Percentiles rank a stretch among this genome's conserved stretches.
Conservation (phyloP, 192 early-diverging fungal species). For the Gonapodya sp. region DNA sequence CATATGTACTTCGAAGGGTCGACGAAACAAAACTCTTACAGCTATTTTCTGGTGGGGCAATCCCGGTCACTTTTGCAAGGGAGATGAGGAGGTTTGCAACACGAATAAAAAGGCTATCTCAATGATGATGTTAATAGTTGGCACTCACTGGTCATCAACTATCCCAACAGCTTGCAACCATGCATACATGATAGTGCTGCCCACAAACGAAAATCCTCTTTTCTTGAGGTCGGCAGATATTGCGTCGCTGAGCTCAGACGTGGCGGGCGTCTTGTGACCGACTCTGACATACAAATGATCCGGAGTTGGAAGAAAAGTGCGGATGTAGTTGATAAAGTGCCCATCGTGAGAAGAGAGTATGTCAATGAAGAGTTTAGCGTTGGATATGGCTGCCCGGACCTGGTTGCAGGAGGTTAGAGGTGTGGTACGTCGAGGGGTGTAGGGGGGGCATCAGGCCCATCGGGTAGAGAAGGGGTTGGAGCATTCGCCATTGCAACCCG, state of each 20-base stretch:
- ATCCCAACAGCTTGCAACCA: not conserved
- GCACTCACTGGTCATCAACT: not conserved
- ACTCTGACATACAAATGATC: not conserved
- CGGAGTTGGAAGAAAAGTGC: not conserved
- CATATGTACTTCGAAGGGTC: too few species aligned
- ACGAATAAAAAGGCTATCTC: too few species aligned
- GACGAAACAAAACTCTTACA: too few species aligned
- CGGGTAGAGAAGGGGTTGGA: too few species aligned
- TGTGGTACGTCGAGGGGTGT: too few species aligned
- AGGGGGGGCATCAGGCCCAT: too few species aligned
- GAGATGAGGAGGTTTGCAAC: too few species aligned
- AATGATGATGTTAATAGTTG: too few species aligned
- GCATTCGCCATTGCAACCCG: too few species aligned
- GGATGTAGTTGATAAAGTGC: not conserved
- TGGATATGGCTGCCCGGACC: not conserved
- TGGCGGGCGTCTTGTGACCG: not conserved
- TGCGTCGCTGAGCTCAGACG: not conserved
- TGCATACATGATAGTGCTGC: conserved; percentile 7
- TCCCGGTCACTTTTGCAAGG: not conserved
- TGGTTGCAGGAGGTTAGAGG: not conserved
- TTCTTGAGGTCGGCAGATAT: not conserved
- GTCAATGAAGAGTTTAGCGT: not conserved
- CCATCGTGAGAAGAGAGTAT: not conserved
- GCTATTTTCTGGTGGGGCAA: too few species aligned
- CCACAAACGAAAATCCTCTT: not conserved